Percentiles rank a stretch among this genome's conserved stretches.
These are phyloP conservation scores for Cercospora janseana DNA, from an alignment of 2,329 filamentous ascomycete genomes.

Conservation along the genomic window DNA sequence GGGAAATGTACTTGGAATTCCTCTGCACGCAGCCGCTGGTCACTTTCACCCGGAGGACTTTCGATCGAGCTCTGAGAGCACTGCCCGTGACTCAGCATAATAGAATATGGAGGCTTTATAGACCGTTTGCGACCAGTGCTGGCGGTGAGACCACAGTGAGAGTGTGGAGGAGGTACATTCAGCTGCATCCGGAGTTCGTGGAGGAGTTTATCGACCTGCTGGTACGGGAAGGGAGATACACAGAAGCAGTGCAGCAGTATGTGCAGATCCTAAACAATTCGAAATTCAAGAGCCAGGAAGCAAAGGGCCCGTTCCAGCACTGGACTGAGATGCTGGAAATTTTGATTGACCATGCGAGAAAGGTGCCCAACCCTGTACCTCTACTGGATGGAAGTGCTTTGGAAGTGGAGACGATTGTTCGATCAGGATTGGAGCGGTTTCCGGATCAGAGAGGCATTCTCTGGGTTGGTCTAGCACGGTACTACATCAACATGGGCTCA, in stretches of 20 bases:
- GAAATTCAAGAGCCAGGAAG: slow-evolving; percentile 85
- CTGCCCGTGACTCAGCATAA: slow-evolving; percentile 93
- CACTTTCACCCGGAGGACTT: slow-evolving; percentile 79
- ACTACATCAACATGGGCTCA: slow-evolving; percentile 90
- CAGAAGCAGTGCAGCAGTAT: slow-evolving; percentile 86
- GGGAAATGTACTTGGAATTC: slow-evolving; percentile 96
- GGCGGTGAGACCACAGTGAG: slow-evolving; percentile 87
- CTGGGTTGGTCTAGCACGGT: slow-evolving; percentile 91
- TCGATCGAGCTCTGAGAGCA: slow-evolving; percentile 87
- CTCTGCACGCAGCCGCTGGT: slow-evolving; percentile 88
- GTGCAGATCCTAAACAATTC: slow-evolving; percentile 90
- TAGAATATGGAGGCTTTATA: slow-evolving; percentile 89
- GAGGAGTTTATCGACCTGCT: slow-evolving; percentile 95
- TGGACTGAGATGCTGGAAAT: slow-evolving; percentile 98
- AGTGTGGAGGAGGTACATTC: slow-evolving; percentile 94
- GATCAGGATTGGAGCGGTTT: slow-evolving; percentile 86
- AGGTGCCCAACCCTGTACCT: slow-evolving; percentile 65
- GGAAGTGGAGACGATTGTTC: slow-evolving; percentile 86
- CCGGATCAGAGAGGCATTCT: slow-evolving; percentile 91
- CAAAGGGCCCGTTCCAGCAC: slow-evolving; percentile 91
- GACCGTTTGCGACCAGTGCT: slow-evolving; percentile 85
- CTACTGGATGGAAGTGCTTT: slow-evolving; percentile 78
- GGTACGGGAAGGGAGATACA: slow-evolving; percentile 76
- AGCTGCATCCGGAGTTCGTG: slow-evolving; percentile 90
- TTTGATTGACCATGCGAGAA: slow-evolving; percentile 75